A percentile compares a stretch with the other conserved stretches of the same genome.
Conservation (phyloP, 1,139 yeast species). For the Arxiozyma slooffiae region DNA sequence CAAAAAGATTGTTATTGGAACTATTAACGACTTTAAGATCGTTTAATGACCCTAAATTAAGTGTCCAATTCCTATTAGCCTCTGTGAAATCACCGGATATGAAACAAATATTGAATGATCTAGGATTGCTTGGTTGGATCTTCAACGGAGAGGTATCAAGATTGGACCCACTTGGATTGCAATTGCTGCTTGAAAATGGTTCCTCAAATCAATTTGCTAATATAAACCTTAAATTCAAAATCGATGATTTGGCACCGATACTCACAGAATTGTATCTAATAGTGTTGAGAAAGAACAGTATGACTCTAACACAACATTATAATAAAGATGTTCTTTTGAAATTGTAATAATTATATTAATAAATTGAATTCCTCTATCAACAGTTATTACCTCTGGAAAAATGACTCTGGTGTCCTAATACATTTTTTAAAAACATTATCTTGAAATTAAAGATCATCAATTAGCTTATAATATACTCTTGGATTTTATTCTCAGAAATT, state of each 20-base stretch:
- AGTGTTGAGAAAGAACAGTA: constrained; percentile 9
- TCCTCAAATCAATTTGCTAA: background rate
- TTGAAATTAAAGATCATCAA: constrained; percentile 15
- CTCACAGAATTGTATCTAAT: constrained; percentile 22
- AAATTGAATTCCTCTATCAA: constrained; percentile 4
- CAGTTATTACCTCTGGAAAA: constrained; percentile 7
- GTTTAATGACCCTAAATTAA: constrained; percentile 24
- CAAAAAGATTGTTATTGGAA: constrained; percentile 15
- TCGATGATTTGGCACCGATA: constrained; percentile 4
- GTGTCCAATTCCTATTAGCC: constrained; percentile 16
- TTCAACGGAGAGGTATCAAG: background rate
- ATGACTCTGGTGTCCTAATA: constrained; percentile 21
- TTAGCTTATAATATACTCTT: constrained; percentile 19
- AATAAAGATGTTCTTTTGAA: constrained; percentile 14
- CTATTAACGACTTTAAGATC: constrained; percentile 16
- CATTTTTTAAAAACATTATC: constrained; percentile 15
- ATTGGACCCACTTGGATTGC: background rate
- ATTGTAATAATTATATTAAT: constrained; percentile 17
- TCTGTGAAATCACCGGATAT: constrained; percentile 12
- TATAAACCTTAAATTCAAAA: background rate
- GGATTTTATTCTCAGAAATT: constrained; percentile 15
- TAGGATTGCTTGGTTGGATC: constrained; percentile 15
- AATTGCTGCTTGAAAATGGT: background rate
- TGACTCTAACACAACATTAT: constrained; percentile 8
- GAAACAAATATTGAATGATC: constrained; percentile 14